phyloP scores from a whole-genome alignment of 129 eudicot genomes.

The Silybum marianum region DNA sequence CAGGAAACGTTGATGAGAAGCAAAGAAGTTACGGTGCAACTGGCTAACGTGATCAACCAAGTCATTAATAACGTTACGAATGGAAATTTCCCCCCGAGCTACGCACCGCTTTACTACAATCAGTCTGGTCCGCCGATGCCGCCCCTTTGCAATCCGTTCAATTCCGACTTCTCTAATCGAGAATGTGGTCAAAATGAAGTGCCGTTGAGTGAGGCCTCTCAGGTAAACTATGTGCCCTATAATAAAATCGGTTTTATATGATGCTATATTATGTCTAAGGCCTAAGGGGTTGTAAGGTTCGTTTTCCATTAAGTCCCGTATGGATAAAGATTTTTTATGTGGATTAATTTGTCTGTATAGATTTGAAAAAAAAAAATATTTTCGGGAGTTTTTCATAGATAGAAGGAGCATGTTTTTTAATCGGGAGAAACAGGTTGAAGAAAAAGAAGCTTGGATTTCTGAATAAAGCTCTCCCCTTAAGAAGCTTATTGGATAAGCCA shows the following conservation, averaged over 20 bases:
- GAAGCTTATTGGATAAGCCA: too few relatives aligned
- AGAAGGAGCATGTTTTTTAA: too few relatives aligned
- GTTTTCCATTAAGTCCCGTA: too few relatives aligned
- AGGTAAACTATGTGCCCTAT: conserved; percentile 32
- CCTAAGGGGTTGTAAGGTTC: background rate
- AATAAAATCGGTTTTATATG: background rate
- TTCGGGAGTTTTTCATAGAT: too few relatives aligned
- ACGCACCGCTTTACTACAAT: conserved; percentile 71
- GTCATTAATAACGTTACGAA: conserved; percentile 76
- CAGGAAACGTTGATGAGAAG: conserved; percentile 68
- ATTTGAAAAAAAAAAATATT: too few relatives aligned
- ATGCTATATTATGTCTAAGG: background rate
- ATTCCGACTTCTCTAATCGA: conserved; percentile 61
- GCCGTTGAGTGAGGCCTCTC: conserved; percentile 66
- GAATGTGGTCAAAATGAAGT: conserved; percentile 65
- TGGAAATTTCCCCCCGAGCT: conserved; percentile 53
- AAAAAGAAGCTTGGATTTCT: too few relatives aligned
- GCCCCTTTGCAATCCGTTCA: conserved; percentile 78
- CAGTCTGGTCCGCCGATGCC: conserved; percentile 92
- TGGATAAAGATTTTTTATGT: too few relatives aligned
- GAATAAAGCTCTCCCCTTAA: too few relatives aligned
- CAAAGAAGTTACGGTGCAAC: conserved; percentile 83
- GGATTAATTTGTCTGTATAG: too few relatives aligned
- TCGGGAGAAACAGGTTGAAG: too few relatives aligned
- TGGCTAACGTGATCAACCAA: conserved; percentile 62